Percentiles rank a stretch among this genome's conserved stretches.
Conservation (phyloP, 1,284 basidiomycete genomes). For the Ceratobasidium sp. region DNA sequence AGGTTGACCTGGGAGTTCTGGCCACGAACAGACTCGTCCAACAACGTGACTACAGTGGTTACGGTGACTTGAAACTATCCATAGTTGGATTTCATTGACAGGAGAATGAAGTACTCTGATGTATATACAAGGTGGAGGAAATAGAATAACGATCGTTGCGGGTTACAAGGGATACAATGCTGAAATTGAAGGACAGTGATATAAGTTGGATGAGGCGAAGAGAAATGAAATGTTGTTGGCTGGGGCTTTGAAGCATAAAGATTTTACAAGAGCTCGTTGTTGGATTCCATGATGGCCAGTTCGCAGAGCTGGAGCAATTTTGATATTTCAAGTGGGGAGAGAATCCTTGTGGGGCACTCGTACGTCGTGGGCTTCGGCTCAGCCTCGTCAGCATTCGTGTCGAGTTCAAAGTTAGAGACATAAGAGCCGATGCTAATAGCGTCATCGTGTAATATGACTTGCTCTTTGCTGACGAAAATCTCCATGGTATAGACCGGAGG, state of each 20-base stretch:
- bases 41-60: slow-evolving; percentile 38
- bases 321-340: neutral
- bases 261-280: neutral
- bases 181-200: neutral
- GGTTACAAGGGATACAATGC: neutral
- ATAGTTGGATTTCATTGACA: neutral
- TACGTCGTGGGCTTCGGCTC: neutral
- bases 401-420: neutral
- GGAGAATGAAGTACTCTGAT: neutral
- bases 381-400: too few relatives aligned
- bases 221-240: neutral
- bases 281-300: neutral
- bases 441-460: slow-evolving; percentile 10
- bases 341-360: neutral
- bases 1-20: slow-evolving; percentile 45
- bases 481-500: slow-evolving; percentile 17
- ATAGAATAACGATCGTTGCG: neutral
- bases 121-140: slow-evolving; percentile 9
- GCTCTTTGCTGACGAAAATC: slow-evolving; percentile 22
- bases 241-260: neutral
- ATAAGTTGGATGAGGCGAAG: neutral
- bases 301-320: neutral
- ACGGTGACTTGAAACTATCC: slow-evolving; percentile 17
- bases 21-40: slow-evolving; percentile 41
- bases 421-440: neutral